phyloP scores from a whole-genome alignment of 2,329 filamentous ascomycete species.

The Metarhizium album region DNA sequence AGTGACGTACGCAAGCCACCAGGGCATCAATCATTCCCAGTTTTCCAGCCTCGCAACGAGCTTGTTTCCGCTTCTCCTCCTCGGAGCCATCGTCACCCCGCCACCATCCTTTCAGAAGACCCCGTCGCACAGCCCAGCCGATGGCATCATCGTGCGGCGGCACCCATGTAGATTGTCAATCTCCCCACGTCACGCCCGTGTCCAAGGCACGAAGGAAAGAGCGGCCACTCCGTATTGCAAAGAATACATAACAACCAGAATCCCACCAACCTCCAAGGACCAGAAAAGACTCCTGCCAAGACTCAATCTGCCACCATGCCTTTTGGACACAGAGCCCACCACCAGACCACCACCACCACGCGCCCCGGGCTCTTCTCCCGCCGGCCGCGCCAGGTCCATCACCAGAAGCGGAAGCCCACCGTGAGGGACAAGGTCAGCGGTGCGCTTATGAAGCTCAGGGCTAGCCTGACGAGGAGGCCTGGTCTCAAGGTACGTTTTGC shows the following conservation, averaged over 20 bases:
- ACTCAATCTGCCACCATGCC: conserved; percentile 9
- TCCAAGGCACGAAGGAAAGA: too few species aligned
- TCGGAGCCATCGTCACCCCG: too few species aligned
- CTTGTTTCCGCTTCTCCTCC: too few species aligned
- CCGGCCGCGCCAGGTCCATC: conserved; percentile 34
- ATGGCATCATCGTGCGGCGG: too few species aligned
- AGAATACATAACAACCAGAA: too few species aligned
- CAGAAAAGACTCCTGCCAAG: neutral
- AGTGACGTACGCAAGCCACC: conserved; percentile 6
- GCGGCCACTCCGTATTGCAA: too few species aligned
- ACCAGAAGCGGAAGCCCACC: conserved; percentile 56
- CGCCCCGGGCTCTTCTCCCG: conserved; percentile 31
- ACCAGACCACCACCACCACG: conserved; percentile 21
- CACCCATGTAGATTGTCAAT: too few species aligned
- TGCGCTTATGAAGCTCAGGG: conserved; percentile 62
- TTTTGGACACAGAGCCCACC: conserved; percentile 15
- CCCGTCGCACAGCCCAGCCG: too few species aligned
- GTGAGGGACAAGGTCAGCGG: conserved; percentile 71
- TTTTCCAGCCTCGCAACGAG: neutral
- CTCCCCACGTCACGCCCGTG: too few species aligned
- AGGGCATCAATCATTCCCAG: neutral
- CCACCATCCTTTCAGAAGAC: too few species aligned
- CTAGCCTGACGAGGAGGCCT: conserved; percentile 55
- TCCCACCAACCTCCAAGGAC: too few species aligned
- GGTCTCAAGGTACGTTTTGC: conserved; percentile 52